Conservation (phyloP, 2,329 filamentous ascomycete species). For the Didymella segeticola region DNA sequence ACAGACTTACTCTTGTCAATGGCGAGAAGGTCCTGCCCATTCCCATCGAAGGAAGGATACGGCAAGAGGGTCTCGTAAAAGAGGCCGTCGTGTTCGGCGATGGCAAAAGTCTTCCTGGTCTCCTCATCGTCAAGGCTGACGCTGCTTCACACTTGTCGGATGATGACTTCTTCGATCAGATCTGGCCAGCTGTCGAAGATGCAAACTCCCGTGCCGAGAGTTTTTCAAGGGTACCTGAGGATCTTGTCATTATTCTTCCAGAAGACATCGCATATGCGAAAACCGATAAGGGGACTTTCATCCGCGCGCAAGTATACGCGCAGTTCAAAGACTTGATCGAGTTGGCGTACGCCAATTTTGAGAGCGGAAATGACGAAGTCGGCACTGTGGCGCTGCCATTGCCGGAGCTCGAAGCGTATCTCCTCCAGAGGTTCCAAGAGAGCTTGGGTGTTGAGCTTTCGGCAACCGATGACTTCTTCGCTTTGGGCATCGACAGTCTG, state of each 20-base stretch:
- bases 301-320: conserved; percentile 59
- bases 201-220: conserved; percentile 60
- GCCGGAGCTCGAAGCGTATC: conserved; percentile 42
- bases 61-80: conserved; percentile 59
- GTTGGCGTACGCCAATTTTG: conserved; percentile 49
- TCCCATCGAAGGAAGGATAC: conserved; percentile 61
- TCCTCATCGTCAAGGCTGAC: conserved; percentile 62
- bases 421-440: conserved; percentile 27
- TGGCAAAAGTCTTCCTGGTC: conserved; percentile 59
- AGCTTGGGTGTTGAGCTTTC: conserved; percentile 29
- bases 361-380: conserved; percentile 28
- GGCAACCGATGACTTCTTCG: conserved; percentile 62
- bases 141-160: conserved; percentile 51
- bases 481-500: conserved; percentile 64
- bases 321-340: conserved; percentile 58
- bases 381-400: conserved; percentile 34
- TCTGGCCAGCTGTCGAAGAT: conserved; percentile 59
- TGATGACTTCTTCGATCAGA: conserved; percentile 55
- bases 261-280: conserved; percentile 55
- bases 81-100: conserved; percentile 66
- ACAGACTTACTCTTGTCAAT: conserved; percentile 57
- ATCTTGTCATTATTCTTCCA: conserved; percentile 60
- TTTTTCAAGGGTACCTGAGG: conserved; percentile 61
- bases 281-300: conserved; percentile 66
- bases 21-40: conserved; percentile 60